Evolutionary conservation across 2,329 filamentous ascomycete species (phyloP), one percentile per base, ranked within the genome.

Genomic region (Sarocladiaceae sp.): DNA sequence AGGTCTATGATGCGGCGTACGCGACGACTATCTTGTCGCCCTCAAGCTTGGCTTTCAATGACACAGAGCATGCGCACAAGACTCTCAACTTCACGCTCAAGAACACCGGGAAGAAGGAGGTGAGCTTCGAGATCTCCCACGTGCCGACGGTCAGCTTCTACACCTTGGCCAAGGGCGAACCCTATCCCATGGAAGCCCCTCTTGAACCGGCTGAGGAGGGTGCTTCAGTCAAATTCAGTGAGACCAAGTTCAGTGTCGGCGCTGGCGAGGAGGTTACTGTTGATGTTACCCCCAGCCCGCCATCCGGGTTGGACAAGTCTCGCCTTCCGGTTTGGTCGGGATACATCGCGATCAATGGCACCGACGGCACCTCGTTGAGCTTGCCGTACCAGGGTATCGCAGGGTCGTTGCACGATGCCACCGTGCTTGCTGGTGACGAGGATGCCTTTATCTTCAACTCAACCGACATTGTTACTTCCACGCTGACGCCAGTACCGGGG

Each of bases 21-120:
- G 64, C 73, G 13, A 75, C 67, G 2, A 71, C 72, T 2, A 54
- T 76, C 11, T 62, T 83, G 16, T 72, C 70, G 52, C 70, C 68
- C 9, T 74, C 74, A n/a, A 76, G 72, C 56, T 60, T 84, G 12
- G 70, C 75, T 3, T 82, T 83, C 62, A 83, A 83, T 55, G 80
- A 84, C 57, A 80, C 78, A 0, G 74, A 76, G 50, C 57, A 82
- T 64, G 72, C 80, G 49, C 57, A 58, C 35, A 58, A 64, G 10
- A 64, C 62, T 2, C 62, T 70, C 33, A 69, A 70, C 50, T 79
- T 83, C 55, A 70, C 65, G 31, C 66, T 84, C 50, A 67, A 60
- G 52, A 84, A 83, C 63, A 64, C 65, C 4, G 74, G 72, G 35
- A 58, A 58, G 13, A 62, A 65, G 19, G 57, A 65, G 0, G 57